Conservation (phyloP, 352 stramenopile species). For the Pythium dissimile region DNA sequence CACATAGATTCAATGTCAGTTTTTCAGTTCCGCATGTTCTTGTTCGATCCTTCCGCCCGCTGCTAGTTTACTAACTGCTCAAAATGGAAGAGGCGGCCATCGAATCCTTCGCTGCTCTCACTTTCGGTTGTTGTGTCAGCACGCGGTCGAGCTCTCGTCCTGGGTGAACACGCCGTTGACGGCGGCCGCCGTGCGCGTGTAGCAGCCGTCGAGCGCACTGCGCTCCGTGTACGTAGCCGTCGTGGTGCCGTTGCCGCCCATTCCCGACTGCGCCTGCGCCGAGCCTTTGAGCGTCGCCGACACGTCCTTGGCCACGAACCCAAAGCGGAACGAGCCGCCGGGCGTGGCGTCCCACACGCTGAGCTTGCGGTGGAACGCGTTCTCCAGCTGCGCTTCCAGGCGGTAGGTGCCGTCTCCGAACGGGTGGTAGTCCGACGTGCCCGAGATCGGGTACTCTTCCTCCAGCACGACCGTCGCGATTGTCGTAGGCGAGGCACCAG, state of each 20-base stretch:
- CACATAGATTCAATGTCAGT: too few species aligned
- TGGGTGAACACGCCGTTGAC: conserved; percentile 19
- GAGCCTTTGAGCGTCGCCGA: conserved; percentile 26
- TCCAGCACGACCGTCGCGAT: conserved; percentile 23
- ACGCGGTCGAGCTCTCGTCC: conserved; percentile 17
- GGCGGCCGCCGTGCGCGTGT: conserved; percentile 22
- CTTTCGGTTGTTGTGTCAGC: too few species aligned
- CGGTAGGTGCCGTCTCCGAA: conserved; percentile 31
- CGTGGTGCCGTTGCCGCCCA: conserved; percentile 38
- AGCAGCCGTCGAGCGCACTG: conserved; percentile 31
- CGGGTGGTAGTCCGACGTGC: conserved; percentile 41
- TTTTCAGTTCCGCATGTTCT: too few species aligned
- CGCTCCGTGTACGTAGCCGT: conserved; percentile 18
- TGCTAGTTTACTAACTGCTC: too few species aligned
- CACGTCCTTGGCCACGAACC: conserved; percentile 26
- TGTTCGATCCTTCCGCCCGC: too few species aligned
- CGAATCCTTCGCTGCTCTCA: too few species aligned
- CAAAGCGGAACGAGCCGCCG: conserved; percentile 21
- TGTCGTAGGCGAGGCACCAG: not conserved
- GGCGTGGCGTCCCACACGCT: not conserved
- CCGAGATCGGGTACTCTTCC: conserved; percentile 53
- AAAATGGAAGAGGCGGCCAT: too few species aligned
- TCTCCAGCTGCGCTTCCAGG: conserved; percentile 39
- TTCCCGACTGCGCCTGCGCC: conserved; percentile 29
- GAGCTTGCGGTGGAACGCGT: conserved; percentile 37